Percentiles rank a stretch among this genome's conserved stretches.
These are phyloP conservation scores for Plasmodium blacklocki DNA, from an alignment of 169 alveolate genomes.

Conservation along the genomic window DNA sequence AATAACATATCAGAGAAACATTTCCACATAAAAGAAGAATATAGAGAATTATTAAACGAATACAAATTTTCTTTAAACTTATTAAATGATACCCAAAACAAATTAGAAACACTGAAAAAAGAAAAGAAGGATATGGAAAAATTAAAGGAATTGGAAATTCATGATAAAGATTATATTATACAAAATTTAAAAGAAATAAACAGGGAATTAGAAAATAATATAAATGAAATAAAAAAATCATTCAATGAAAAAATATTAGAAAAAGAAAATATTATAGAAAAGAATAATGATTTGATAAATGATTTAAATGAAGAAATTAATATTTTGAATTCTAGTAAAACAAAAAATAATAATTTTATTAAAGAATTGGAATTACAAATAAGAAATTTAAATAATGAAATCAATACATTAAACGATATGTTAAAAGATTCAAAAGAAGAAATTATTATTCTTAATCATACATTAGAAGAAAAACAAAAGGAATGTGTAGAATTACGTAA, in stretches of 20 bases:
- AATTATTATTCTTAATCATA: constrained; percentile 6
- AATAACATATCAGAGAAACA: constrained; percentile 8
- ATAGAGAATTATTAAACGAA: constrained; percentile 49
- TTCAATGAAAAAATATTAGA: constrained; percentile 17
- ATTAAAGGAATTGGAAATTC: constrained; percentile 43
- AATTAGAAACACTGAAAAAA: constrained; percentile 21
- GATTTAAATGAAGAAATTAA: constrained; percentile 29
- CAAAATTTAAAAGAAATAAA: constrained; percentile 57
- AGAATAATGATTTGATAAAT: constrained; percentile 27
- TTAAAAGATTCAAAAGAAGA: constrained; percentile 60
- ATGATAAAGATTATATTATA: constrained; percentile 65
- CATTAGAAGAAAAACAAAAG: constrained; percentile 41
- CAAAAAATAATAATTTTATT: constrained; percentile 19
- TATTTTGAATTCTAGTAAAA: constrained; percentile 18
- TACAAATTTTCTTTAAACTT: constrained; percentile 34
- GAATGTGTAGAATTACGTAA: constrained; percentile 15
- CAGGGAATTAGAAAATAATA: constrained; percentile 36
- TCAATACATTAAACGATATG: constrained; percentile 31
- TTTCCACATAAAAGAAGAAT: constrained; percentile 13
- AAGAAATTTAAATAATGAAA: constrained; percentile 55
- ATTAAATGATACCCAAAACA: constrained; percentile 34
- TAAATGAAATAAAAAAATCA: constrained; percentile 31
- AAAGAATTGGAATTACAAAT: constrained; percentile 51
- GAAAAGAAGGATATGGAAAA: constrained; percentile 55
- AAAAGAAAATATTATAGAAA: constrained; percentile 51